Evolutionary conservation across 78 protist species (phyloP), one percentile per base, ranked within the genome.

Genomic region (Monocercomonoides exilis): DNA sequence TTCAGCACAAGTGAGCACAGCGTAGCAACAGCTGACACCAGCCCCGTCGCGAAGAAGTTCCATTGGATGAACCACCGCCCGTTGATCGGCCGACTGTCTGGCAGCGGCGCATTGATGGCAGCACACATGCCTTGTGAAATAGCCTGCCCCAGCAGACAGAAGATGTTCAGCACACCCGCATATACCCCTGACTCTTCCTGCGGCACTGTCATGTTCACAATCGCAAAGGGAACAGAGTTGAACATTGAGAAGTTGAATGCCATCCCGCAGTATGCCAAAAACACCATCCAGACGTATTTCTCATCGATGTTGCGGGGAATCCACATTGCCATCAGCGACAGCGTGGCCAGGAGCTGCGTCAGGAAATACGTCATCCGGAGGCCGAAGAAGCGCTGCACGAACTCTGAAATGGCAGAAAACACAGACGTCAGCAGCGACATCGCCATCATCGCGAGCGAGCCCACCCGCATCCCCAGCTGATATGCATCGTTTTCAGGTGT

Each of bases 281-380:
- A 32, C 4, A 79, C 11, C 11, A 33, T 41, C 70, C 70, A 6
- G 36, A 6, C 42, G 11, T 79, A 21, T 33, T 79, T 41, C 4
- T 4, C 5, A 6, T 6, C 82, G 82, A 21, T 79, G 43, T 6
- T 33, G 6, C 82, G 42, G 36, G 82, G 82, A 41, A 21, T 33
- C 45, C 6, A 21, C 45, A 21, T 33, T 5, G 42, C n/a, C 45
- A 21, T 5, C 6, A 21, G 82, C 6, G 82, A 79, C 45, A 21
- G 45, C 45, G 82, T 79, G 6, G 82, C 82, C 5, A 79, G 6
- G 82, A 79, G 82, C 82, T 79, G 82, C 43, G 82, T 4, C 43
- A 21, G 43, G 82, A 79, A 79, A 41, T 79, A 79, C 6, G 82
- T 79, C 43, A 6, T 4, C 82, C 21, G n/a, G 82, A 79, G 82